Evolutionary conservation across 1,284 basidiomycete species (phyloP).

Genomic region (Tylopilus sp.): DNA sequence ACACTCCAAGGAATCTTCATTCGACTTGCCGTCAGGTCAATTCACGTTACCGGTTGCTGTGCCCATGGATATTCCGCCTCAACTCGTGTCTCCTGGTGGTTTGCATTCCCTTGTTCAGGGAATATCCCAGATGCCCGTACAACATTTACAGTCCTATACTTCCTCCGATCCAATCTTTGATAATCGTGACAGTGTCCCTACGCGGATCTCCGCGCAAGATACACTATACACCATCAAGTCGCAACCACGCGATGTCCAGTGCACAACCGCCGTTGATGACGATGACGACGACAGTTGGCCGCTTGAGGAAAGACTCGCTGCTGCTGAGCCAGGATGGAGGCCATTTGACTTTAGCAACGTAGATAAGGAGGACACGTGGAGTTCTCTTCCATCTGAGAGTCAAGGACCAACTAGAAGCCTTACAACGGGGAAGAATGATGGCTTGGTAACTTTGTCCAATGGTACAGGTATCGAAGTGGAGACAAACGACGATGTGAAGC

Average conservation of each 20-base stretch:
- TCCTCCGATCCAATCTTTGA: constrained; percentile 53
- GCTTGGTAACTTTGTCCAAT: constrained; percentile 15
- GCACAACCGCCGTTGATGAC: constrained; percentile 47
- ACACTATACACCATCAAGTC: constrained; percentile 48
- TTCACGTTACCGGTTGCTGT: constrained; percentile 46
- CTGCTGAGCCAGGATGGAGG: constrained; percentile 54
- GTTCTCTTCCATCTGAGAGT: constrained; percentile 58
- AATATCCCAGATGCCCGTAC: constrained; percentile 43
- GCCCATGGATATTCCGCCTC: constrained; percentile 45
- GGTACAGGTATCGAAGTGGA: constrained; percentile 4
- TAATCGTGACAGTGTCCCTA: constrained; percentile 42
- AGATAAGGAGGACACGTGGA: constrained; percentile 69
- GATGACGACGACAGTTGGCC: constrained; percentile 76
- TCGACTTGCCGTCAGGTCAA: constrained; percentile 36
- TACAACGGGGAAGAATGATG: constrained; percentile 12
- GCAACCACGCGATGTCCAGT: constrained; percentile 33
- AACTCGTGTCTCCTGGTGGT: constrained; percentile 32
- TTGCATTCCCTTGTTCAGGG: constrained; percentile 15
- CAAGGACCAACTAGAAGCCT: constrained; percentile 38
- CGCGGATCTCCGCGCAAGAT: constrained; percentile 64
- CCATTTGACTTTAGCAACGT: constrained; percentile 43
- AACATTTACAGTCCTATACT: constrained; percentile 53
- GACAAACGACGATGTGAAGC: constrained; percentile 22
- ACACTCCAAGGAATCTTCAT: constrained; percentile 26
- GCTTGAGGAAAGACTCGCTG: constrained; percentile 58